Conservation (phyloP, 768 basidiomycete genomes). For the Rhodotorula babjevae region DNA sequence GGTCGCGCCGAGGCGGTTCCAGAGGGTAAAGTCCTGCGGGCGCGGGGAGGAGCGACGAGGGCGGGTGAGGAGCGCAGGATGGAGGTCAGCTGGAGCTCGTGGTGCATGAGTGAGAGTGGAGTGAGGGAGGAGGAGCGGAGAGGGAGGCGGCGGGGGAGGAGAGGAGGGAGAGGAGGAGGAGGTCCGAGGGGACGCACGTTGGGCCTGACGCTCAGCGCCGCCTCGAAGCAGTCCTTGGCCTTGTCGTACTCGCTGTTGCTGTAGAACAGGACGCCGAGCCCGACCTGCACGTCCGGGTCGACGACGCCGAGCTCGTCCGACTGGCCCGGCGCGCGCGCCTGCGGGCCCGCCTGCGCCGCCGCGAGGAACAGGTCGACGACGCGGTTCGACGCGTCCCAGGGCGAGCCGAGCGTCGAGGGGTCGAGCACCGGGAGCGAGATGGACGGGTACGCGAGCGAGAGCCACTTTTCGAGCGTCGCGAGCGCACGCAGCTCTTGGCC, state of each 20-base stretch:
- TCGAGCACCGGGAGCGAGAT: slow-evolving; percentile 38
- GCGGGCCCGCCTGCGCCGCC: slow-evolving; percentile 77
- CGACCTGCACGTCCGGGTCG: slow-evolving; percentile 88
- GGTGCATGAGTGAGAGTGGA: too few relatives aligned
- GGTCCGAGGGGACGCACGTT: slow-evolving; percentile 53
- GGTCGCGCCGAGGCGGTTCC: slow-evolving; percentile 92
- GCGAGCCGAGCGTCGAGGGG: slow-evolving; percentile 40
- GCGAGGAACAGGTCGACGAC: slow-evolving; percentile 77
- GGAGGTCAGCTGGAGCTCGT: background rate
- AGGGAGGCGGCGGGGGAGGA: too few relatives aligned
- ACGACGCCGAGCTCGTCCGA: slow-evolving; percentile 24
- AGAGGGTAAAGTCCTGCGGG: slow-evolving; percentile 76
- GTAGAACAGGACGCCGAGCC: slow-evolving; percentile 87
- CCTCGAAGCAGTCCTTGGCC: slow-evolving; percentile 90
- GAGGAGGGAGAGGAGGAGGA: background rate
- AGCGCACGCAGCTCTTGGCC: slow-evolving; percentile 80
- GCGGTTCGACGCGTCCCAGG: slow-evolving; percentile 74
- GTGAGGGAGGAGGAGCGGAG: too few relatives aligned
- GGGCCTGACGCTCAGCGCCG: slow-evolving; percentile 73
- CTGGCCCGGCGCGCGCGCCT: slow-evolving; percentile 51
- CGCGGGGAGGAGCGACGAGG: too few relatives aligned
- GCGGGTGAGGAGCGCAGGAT: background rate
- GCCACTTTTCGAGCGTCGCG: slow-evolving; percentile 78
- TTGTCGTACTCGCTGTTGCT: slow-evolving; percentile 68
- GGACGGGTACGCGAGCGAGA: slow-evolving; percentile 59